Evolutionary conservation across 192 early-diverging fungal genomes (phyloP).

Genomic region (Coemansia sp.): DNA sequence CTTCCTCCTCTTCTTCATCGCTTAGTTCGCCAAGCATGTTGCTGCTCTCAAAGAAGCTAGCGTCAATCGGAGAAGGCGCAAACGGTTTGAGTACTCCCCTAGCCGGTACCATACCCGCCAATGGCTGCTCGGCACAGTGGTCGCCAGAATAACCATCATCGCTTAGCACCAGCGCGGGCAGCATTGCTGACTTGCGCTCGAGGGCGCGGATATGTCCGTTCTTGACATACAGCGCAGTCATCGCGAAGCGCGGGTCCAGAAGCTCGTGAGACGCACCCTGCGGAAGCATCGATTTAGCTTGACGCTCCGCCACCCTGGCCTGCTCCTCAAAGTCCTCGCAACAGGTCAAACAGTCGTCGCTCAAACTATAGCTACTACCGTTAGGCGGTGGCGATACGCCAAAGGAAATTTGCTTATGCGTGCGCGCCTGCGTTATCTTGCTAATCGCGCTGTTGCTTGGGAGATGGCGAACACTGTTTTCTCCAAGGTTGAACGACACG

Average conservation of each 20-base stretch:
- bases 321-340: slow-evolving; percentile 17
- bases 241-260: slow-evolving; percentile 31
- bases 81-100: slow-evolving; percentile 54
- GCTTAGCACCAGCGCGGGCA: neutral
- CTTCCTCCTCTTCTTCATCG: slow-evolving; percentile 2
- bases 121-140: neutral
- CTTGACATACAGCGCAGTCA: slow-evolving; percentile 53
- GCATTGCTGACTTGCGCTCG: slow-evolving; percentile 11
- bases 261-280: slow-evolving; percentile 49
- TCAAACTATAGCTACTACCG: neutral
- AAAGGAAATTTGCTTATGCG: slow-evolving; percentile 13
- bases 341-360: slow-evolving; percentile 10
- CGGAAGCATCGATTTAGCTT: slow-evolving; percentile 41
- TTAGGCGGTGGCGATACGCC: slow-evolving; percentile 7
- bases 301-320: slow-evolving; percentile 29
- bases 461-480: slow-evolving; percentile 45
- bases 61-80: slow-evolving; percentile 33
- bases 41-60: slow-evolving; percentile 17
- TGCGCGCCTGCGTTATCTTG: slow-evolving; percentile 44
- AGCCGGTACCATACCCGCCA: slow-evolving; percentile 3
- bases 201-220: slow-evolving; percentile 46
- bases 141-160: neutral
- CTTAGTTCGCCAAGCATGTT: slow-evolving; percentile 14
- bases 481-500: slow-evolving; percentile 50
- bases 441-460: slow-evolving; percentile 48